A percentile compares a stretch with the other conserved stretches of the same genome.
These are phyloP conservation scores for Podospora didyma DNA, from an alignment of 495 filamentous ascomycete species.

Conservation along the genomic window DNA sequence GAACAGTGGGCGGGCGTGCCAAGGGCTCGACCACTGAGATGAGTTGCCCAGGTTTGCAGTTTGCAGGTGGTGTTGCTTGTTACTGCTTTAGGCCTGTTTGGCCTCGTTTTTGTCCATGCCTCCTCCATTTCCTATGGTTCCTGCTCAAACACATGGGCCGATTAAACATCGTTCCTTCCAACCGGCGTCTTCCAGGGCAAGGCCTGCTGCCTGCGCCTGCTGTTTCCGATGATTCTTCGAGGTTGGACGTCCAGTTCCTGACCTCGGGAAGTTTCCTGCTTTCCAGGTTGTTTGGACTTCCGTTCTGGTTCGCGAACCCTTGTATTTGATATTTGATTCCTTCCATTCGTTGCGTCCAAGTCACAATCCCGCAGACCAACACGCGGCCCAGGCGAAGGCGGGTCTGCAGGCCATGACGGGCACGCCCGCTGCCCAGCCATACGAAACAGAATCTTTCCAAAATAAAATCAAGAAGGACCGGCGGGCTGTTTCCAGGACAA, in stretches of 20 bases:
- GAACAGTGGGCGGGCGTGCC: not conserved
- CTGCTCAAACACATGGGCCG: not conserved
- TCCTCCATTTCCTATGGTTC: constrained; percentile 4
- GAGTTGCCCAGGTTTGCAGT: not conserved
- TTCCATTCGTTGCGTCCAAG: not conserved
- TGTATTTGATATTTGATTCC: not conserved
- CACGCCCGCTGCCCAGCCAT: not conserved
- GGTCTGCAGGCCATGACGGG: constrained; percentile 15
- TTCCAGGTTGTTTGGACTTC: not conserved
- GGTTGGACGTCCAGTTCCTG: too few species aligned
- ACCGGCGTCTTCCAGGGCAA: not conserved
- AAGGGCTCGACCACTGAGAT: not conserved
- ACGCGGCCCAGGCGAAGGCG: constrained; percentile 1
- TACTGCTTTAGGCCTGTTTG: not conserved
- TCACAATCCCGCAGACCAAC: not conserved
- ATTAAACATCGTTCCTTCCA: constrained; percentile 16
- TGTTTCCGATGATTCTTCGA: not conserved
- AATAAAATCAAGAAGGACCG: not conserved
- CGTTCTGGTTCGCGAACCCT: constrained; percentile 1
- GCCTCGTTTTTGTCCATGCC: not conserved
- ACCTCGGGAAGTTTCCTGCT: not conserved
- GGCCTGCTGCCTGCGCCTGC: not conserved
- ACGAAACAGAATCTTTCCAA: constrained; percentile 1
- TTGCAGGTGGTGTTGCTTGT: constrained; percentile 5
- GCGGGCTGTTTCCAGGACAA: constrained; percentile 1